phyloP scores from a whole-genome alignment of 2,329 filamentous ascomycete species.

The Scolecobasidium constrictum region DNA sequence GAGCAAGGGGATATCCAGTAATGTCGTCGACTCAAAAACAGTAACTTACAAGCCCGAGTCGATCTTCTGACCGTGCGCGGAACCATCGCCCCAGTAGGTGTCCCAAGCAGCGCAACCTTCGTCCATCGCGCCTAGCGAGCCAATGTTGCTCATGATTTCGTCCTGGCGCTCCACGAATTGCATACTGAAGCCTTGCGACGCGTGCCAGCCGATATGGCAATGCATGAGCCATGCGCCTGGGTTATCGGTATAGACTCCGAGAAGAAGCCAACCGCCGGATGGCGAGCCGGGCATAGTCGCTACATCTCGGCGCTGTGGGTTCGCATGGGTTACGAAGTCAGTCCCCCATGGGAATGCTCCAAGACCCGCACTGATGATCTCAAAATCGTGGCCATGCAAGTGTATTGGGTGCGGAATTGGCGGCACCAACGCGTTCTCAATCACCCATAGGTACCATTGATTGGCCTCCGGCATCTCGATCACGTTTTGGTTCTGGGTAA shows the following conservation, averaged over 20 bases:
- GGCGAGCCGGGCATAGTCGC: conserved; percentile 1
- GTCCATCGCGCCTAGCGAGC: neutral
- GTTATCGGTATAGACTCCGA: conserved; percentile 10
- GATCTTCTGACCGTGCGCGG: neutral
- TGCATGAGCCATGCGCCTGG: conserved; percentile 9
- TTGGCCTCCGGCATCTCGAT: conserved; percentile 11
- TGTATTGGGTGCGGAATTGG: conserved; percentile 10
- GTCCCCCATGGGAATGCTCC: conserved; percentile 1
- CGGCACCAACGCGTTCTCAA: neutral
- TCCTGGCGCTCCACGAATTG: conserved; percentile 2
- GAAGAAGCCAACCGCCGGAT: conserved; percentile 5
- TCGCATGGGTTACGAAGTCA: conserved; percentile 4
- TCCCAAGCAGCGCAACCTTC: conserved; percentile 1
- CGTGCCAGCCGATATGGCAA: conserved; percentile 6
- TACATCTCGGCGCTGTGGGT: conserved; percentile 8
- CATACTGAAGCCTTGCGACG: conserved; percentile 2
- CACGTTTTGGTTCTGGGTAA: conserved; percentile 22
- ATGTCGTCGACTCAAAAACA: no score
- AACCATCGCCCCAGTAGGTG: neutral
- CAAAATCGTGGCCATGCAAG: conserved; percentile 11
- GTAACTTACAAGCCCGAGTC: conserved; percentile 3
- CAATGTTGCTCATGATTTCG: neutral
- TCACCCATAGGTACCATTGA: conserved; percentile 8
- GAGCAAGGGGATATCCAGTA: no score
- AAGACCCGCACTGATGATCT: conserved; percentile 5